Base-by-base conservation (phyloP, 2,329 filamentous ascomycete species). In the Aspergillus sp. region DNA sequence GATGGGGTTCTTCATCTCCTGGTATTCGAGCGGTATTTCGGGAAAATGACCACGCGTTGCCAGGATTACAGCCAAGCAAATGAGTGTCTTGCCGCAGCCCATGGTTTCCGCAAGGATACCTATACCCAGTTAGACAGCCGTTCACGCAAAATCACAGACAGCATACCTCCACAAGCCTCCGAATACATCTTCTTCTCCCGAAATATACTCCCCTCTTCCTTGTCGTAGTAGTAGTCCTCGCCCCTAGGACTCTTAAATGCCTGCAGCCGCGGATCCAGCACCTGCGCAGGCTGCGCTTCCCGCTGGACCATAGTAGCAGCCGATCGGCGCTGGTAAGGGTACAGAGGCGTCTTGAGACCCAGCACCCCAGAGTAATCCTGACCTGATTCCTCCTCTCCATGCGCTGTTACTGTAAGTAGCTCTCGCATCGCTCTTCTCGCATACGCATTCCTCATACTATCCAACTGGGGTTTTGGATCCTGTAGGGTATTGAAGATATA, bases 251-350 rank as follows among this genome's bases (percentile, higher is more conserved):
- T 88, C 2, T 70, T 69, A 1, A 86, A 79, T 4, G 77, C 66
- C 54, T 87, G 83, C 2, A 96, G 78, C 5, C 93, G 85, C 8
- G 93, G 91, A 73, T 97, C 93, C 8, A 92, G 76, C 5, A 86
- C 79, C 27, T 84, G 80, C 5, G 82, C 81, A 0, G 90, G 86
- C 21, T 87, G 83, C 5, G 83, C 76, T 75, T 98, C 94, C 56
- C 89, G 87, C 71, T 95, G 89, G 17, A 96, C 77, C 92, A 98
- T 97, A 27, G 89, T 73, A 3, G 90, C 91, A 0, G 90, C 89
- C 1, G 92, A 94, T 48, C 89, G 84, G 54, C 88, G 84, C 73
- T 98, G 94, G 68, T 96, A 96, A 0, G 85, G 82, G 71, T 95
- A 90, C 0, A 97, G 79, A 0, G 77, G 77, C 0, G 91, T 90